Conservation (phyloP, 1,284 basidiomycete species). For the Trametes pubescens region DNA sequence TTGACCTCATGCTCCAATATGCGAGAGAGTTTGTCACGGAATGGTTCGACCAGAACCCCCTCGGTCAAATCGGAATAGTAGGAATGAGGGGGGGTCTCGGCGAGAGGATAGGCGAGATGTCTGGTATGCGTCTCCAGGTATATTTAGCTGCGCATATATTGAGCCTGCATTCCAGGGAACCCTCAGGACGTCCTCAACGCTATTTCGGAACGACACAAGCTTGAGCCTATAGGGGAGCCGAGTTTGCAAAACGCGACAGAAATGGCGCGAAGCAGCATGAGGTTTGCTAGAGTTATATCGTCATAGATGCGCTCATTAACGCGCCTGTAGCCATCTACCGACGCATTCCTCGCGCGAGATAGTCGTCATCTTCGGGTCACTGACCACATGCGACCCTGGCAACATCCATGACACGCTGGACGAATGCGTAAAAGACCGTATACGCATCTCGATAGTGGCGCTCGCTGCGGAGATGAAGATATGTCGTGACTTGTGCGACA, state of each 20-base stretch:
- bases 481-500: constrained; percentile 88
- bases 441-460: constrained; percentile 92
- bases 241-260: constrained; percentile 96
- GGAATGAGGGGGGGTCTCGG: constrained; percentile 90
- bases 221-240: constrained; percentile 93
- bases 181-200: constrained; percentile 92
- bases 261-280: constrained; percentile 93
- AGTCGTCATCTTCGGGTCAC: constrained; percentile 90
- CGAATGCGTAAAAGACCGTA: constrained; percentile 81
- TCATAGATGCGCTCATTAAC: too few relatives aligned
- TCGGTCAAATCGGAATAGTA: constrained; percentile 96
- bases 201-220: constrained; percentile 86
- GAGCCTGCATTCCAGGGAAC: constrained; percentile 74
- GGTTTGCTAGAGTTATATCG: too few relatives aligned
- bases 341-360: constrained; percentile 96
- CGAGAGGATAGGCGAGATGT: constrained; percentile 88
- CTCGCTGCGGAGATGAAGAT: constrained; percentile 98
- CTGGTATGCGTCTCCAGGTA: constrained; percentile 61
- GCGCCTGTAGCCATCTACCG: constrained; percentile 82
- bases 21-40: constrained; percentile 91
- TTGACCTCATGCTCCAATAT: constrained; percentile 90
- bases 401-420: constrained; percentile 95
- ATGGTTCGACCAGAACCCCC: constrained; percentile 99
- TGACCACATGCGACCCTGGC: constrained; percentile 97
- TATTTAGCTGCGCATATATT: constrained; percentile 2